These are phyloP conservation scores for Fusarium nodosum DNA, from an alignment of 2,329 filamentous ascomycete species.

Conservation along the genomic window DNA sequence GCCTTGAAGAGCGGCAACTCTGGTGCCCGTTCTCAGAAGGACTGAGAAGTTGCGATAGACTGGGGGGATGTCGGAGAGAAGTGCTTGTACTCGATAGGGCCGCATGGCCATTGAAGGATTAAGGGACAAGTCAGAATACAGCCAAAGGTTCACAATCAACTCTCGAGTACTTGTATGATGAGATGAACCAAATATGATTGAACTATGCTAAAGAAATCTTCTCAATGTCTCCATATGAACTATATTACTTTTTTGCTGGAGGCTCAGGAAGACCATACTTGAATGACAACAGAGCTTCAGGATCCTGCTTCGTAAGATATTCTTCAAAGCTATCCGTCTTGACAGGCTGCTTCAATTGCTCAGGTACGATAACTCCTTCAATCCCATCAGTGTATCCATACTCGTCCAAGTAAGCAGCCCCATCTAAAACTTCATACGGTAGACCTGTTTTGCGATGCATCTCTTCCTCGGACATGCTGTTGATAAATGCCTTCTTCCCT, in stretches of 20 bases:
- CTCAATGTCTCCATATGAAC: rapidly evolving
- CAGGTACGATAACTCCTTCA: constrained; percentile 55
- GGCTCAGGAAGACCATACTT: constrained; percentile 6
- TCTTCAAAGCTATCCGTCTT: constrained; percentile 51
- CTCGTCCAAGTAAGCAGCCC: constrained; percentile 54
- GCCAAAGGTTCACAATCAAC: neutral
- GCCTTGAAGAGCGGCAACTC: constrained; percentile 12
- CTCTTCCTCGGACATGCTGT: constrained; percentile 49
- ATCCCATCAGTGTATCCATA: constrained; percentile 59
- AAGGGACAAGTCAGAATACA: too few species aligned
- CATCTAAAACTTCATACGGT: constrained; percentile 57
- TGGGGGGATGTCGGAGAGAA: too few species aligned
- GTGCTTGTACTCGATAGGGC: neutral
- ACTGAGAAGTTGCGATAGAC: rapidly evolving
- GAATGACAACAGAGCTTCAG: constrained; percentile 21
- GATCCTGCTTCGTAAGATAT: constrained; percentile 45
- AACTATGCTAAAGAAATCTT: too few species aligned
- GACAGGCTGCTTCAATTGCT: constrained; percentile 55
- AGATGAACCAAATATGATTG: neutral
- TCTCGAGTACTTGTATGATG: neutral
- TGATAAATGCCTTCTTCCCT: constrained; percentile 53
- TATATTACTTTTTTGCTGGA: neutral
- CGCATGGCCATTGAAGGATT: too few species aligned
- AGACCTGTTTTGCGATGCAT: constrained; percentile 55
- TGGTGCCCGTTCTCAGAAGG: neutral